Evolutionary conservation across 768 basidiomycete genomes (phyloP), one percentile per base, ranked within the genome.

Genomic region (Trametes gibbosa): DNA sequence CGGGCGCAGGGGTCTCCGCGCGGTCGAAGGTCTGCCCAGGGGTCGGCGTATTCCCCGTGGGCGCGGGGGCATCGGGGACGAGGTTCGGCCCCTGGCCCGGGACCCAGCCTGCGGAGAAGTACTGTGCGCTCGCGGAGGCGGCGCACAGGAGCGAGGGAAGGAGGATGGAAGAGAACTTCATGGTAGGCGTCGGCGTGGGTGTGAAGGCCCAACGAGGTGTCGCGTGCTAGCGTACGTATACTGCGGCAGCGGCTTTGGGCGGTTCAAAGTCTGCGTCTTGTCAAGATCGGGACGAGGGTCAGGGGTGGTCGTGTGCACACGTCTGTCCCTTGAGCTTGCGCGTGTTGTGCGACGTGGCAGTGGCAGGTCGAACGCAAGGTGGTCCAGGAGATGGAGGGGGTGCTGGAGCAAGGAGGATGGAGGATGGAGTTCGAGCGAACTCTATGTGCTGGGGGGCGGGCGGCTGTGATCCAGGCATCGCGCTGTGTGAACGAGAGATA

Each of bases 61-160:
- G 12, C 56, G 2, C 35, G 47, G 61, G 16, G 59, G 58, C 54
- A 21, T 58, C 63, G 23, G 65, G 61, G 25, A 69, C 64, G 5
- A 74, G 69, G 3, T 76, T 76, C 0, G 83, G 75, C 68, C 91
- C 86, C 68, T 92, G 86, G 27, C 89, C 90, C 2, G 91, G 91
- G 27, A 75, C 68, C 91, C 91, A 93, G n/a, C 91, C 92, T 32
- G 76, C 76, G 3, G 90, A 91, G 72, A 92, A 86, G 72, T 91
- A 92, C 63, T 89, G 85, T 13, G 88, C 89, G 50, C 74, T 73
- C 43, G 72, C 76, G 23, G 76, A 72, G 1, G 65, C 59, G 52
- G 74, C 70, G 51, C 72, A 71, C 59, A 77, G 68, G 66, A 66
- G 65, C 23, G 67, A 60, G 25, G 69, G 59, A 57, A 68, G 50